A percentile compares a stretch with the other conserved stretches of the same genome.
Conservation (phyloP, 306 rosid genomes). For the Sesbania bispinosa region DNA sequence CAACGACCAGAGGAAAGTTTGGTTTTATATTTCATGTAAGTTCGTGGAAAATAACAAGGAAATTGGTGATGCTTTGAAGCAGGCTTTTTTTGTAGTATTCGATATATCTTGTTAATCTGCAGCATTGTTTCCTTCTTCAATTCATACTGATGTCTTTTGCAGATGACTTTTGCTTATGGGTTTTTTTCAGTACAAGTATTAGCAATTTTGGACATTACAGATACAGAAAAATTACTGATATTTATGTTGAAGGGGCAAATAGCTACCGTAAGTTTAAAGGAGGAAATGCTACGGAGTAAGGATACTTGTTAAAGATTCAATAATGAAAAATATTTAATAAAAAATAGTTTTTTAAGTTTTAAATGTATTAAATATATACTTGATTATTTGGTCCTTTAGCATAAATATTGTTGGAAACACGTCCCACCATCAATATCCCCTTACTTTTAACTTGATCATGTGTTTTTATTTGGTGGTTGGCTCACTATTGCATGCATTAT, state of each 20-base stretch:
- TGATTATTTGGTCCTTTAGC: too few species aligned
- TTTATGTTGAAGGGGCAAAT: not conserved
- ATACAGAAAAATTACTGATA: not conserved
- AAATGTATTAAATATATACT: too few species aligned
- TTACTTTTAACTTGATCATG: not conserved
- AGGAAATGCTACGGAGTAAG: too few species aligned
- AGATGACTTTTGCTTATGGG: not conserved
- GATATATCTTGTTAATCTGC: not conserved
- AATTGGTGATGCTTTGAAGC: not conserved
- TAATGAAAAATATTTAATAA: too few species aligned
- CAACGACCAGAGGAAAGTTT: constrained; percentile 1
- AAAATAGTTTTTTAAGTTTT: too few species aligned
- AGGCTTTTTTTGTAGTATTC: not conserved
- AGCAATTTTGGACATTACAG: not conserved
- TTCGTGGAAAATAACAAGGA: not conserved
- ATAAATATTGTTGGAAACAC: not conserved
- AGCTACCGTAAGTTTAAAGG: not conserved
- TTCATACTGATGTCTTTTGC: constrained; percentile 1
- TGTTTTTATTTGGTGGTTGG: not conserved
- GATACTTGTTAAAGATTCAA: too few species aligned
- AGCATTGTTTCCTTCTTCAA: not conserved
- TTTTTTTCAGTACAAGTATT: not conserved
- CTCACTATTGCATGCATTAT: not conserved
- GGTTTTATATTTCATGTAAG: constrained; percentile 2
- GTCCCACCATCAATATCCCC: not conserved